Evolutionary conservation across 768 basidiomycete genomes (phyloP).

Genomic region (Rhodotorula taiwanensis): DNA sequence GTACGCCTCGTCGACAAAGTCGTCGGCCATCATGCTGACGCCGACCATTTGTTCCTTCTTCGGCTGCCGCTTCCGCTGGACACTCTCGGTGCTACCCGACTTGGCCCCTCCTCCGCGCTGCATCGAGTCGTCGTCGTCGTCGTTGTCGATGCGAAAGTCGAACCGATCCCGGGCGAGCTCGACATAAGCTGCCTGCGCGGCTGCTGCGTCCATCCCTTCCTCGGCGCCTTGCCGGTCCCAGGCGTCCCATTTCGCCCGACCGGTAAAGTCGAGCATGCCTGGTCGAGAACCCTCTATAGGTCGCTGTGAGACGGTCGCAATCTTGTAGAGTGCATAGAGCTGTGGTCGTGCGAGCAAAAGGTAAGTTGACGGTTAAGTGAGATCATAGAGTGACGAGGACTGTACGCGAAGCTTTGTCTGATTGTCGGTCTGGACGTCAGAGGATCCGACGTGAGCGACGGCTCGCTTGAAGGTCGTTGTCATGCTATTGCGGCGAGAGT

Average conservation of each 20-base stretch:
- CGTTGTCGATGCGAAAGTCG: background rate
- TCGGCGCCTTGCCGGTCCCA: conserved; percentile 13
- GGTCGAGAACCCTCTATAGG: conserved; percentile 5
- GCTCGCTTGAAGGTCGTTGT: conserved; percentile 6
- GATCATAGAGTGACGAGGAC: background rate
- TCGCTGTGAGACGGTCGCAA: conserved; percentile 7
- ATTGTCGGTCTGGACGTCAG: background rate
- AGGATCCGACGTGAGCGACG: conserved; percentile 2
- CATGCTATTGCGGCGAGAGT: too few relatives aligned
- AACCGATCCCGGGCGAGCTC: conserved; percentile 4
- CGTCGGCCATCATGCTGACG: conserved; percentile 11
- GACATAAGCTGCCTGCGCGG: conserved; percentile 10
- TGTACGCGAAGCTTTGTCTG: conserved; percentile 23
- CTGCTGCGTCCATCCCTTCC: background rate
- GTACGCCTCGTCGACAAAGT: conserved; percentile 28
- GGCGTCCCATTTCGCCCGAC: conserved; percentile 32
- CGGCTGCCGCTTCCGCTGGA: background rate
- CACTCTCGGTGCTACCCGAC: background rate
- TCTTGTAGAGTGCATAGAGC: conserved; percentile 33
- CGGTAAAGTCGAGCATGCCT: conserved; percentile 24
- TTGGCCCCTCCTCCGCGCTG: too few relatives aligned
- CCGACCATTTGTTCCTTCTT: conserved; percentile 27
- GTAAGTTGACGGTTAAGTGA: background rate
- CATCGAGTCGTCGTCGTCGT: background rate
- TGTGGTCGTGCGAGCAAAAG: too few relatives aligned